A percentile compares a stretch with the other conserved stretches of the same genome.
Evolutionary conservation across 129 eudicot genomes (phyloP).

Genomic region (Ambrosia trifida): DNA sequence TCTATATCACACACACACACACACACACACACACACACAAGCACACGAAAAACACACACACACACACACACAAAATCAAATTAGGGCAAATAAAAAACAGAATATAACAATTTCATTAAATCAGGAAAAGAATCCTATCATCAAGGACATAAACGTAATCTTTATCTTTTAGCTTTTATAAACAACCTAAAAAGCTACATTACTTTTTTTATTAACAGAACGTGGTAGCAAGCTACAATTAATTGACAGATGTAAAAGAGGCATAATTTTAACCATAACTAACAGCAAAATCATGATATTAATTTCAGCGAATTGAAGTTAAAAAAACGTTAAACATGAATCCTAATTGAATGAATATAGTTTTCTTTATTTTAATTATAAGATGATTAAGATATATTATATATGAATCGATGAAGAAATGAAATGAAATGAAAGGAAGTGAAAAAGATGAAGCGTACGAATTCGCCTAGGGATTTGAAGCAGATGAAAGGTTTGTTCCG

Average conservation of each 20-base stretch:
- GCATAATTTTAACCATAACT: slow-evolving; percentile 16
- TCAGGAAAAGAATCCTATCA: not conserved
- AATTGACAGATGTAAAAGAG: slow-evolving; percentile 8
- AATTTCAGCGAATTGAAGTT: slow-evolving; percentile 1
- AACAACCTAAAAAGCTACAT: slow-evolving; percentile 21
- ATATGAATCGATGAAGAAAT: slow-evolving; percentile 18
- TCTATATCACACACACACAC: not conserved
- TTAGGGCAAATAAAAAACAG: not conserved
- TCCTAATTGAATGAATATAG: slow-evolving; percentile 12
- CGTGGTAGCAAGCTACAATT: not conserved
- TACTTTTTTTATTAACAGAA: slow-evolving; percentile 15
- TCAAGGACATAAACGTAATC: not conserved
- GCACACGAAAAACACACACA: slow-evolving; percentile 13
- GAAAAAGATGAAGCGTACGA: slow-evolving; percentile 32
- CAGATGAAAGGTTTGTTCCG: slow-evolving; percentile 23
- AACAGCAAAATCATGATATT: not conserved
- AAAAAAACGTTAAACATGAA: not conserved
- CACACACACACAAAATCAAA: not conserved
- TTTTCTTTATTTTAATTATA: not conserved
- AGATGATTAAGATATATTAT: slow-evolving; percentile 2
- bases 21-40: slow-evolving; percentile 11
- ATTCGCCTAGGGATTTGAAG: slow-evolving; percentile 56
- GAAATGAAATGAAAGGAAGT: not conserved
- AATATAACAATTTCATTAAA: not conserved
- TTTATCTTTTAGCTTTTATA: not conserved